Conservation (phyloP, 768 basidiomycete species). For the Mycena crocata region DNA sequence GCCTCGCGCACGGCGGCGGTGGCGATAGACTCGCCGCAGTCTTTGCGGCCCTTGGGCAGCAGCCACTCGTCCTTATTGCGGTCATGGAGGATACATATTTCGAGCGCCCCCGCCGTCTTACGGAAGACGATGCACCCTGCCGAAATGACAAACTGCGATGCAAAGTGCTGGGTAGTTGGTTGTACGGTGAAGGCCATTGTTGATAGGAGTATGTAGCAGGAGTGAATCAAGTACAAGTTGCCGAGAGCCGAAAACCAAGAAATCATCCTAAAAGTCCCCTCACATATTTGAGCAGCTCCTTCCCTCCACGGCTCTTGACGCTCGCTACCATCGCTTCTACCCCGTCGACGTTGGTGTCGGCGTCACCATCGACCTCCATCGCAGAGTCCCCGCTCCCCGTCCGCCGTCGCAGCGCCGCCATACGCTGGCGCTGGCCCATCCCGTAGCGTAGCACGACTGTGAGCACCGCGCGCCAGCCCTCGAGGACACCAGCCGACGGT, state of each 20-base stretch:
- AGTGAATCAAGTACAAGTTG: neutral
- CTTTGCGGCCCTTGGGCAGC: conserved; percentile 74
- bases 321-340: conserved; percentile 83
- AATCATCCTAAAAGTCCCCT: conserved; percentile 48
- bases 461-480: conserved; percentile 88
- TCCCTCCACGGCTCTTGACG: conserved; percentile 80
- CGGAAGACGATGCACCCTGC: conserved; percentile 57
- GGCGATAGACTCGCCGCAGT: conserved; percentile 63
- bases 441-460: conserved; percentile 75
- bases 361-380: conserved; percentile 53
- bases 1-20: conserved; percentile 69
- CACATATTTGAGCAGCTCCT: conserved; percentile 79
- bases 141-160: conserved; percentile 49
- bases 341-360: conserved; percentile 43
- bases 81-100: conserved; percentile 55
- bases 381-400: conserved; percentile 25
- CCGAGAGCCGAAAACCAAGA: neutral
- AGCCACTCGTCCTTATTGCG: conserved; percentile 46
- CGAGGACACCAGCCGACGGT: conserved; percentile 49
- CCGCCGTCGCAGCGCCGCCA: conserved; percentile 38
- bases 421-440: conserved; percentile 64
- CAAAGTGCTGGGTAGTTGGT: conserved; percentile 24
- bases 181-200: conserved; percentile 3
- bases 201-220: neutral
- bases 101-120: conserved; percentile 38